Conservation (phyloP, 495 filamentous ascomycete species). For the Pseudevernia furfuracea region DNA sequence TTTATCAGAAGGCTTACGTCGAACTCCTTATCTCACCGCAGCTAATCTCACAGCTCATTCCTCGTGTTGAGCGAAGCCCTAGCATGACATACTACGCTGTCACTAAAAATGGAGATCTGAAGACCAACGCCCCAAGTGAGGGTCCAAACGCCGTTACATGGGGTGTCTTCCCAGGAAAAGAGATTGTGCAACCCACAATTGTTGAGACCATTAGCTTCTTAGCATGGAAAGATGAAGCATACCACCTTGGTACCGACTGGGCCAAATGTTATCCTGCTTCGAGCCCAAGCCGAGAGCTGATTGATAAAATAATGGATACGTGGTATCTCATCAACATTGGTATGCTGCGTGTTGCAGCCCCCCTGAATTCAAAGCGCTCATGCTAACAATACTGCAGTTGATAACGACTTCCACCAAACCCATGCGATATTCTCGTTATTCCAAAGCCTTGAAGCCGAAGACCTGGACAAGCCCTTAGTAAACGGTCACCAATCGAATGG, state of each 20-base stretch:
- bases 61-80: slow-evolving; percentile 67
- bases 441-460: slow-evolving; percentile 61
- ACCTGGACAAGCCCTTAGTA: slow-evolving; percentile 45
- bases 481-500: slow-evolving; percentile 4
- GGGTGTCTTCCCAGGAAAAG: slow-evolving; percentile 98
- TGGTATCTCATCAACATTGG: slow-evolving; percentile 97
- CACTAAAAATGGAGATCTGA: slow-evolving; percentile 67
- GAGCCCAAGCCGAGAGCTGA: slow-evolving; percentile 73
- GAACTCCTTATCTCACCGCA: slow-evolving; percentile 80
- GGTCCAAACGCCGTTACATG: slow-evolving; percentile 96
- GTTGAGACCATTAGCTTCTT: slow-evolving; percentile 96
- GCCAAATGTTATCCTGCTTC: slow-evolving; percentile 73
- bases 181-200: slow-evolving; percentile 99
- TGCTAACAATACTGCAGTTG: slow-evolving; percentile 50
- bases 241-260: slow-evolving; percentile 87
- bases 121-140: slow-evolving; percentile 75
- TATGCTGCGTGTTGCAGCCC: slow-evolving; percentile 37
- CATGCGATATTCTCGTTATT: slow-evolving; percentile 77
- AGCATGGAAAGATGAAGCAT: slow-evolving; percentile 99
- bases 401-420: slow-evolving; percentile 88
- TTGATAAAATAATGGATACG: slow-evolving; percentile 73
- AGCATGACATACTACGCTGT: slow-evolving; percentile 92
- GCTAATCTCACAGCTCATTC: slow-evolving; percentile 67
- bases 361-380: neutral
- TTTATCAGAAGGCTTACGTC: slow-evolving; percentile 97